Evolutionary conservation across 2,329 filamentous ascomycete species (phyloP), one percentile per base, ranked within the genome.

Genomic region (Claviceps citrina): DNA sequence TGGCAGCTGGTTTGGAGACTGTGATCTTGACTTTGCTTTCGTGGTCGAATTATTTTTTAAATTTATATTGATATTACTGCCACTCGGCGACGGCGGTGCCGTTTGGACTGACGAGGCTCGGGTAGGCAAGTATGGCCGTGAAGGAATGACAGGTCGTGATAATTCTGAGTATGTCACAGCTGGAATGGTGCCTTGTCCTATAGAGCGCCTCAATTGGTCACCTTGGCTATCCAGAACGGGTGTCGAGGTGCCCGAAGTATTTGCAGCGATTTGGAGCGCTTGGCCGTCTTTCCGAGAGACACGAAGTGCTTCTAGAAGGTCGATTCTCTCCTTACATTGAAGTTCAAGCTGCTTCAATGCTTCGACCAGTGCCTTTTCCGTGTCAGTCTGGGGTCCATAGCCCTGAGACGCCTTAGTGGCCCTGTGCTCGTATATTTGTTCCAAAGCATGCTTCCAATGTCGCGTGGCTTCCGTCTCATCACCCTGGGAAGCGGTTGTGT

Each of bases 291-390:
- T 58, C 42, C 74, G 65, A n/a, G 75, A 78, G 47, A 81, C 67
- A 44, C 78, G 75, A 42, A 96, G 64, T 6, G 87, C 81, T 54
- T 91, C 81, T 6, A 96, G 69, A 26, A 96, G 67, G 55, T 94
- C 85, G 38, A 95, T 84, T 36, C 87, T 75, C 61, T 96, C 89
- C 58, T 91, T 89, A 60, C 87, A 95, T 61, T 95, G 89, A 46
- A 87, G 58, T 56, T 96, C 86, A 54, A 96, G 72, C 52, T 86
- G 73, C 43, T 76, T 75, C 44, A 96, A 63, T 36, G 86, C 93
- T 41, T 91, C 82, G 40, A 83, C 72, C 42, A 96, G 63, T 3
- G 84, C 79, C 51, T 75, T 81, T 55, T 96, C 89, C 1, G 84
- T 93, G 60, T 93, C 84, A 38, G 77, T 80, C 52, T 77, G 76